Conservation (phyloP, 495 filamentous ascomycete species). For the Friedmanniomyces simplex region DNA sequence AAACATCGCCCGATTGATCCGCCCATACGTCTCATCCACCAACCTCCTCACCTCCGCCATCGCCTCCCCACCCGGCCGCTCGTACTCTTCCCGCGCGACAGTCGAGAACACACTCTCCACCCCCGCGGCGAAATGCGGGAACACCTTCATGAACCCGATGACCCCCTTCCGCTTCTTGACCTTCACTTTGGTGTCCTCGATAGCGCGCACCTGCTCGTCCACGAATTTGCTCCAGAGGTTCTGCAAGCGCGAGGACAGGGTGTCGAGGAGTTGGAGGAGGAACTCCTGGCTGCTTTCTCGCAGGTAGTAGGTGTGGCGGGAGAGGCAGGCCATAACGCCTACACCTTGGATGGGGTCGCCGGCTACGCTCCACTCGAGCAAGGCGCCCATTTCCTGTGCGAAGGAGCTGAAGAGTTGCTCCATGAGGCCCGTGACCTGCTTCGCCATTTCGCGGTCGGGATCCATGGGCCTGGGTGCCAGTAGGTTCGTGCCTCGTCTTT, state of each 20-base stretch:
- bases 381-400: slow-evolving; percentile 62
- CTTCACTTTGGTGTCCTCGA: slow-evolving; percentile 98
- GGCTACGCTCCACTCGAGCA: slow-evolving; percentile 74
- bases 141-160: slow-evolving; percentile 85
- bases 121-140: slow-evolving; percentile 70
- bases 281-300: slow-evolving; percentile 89
- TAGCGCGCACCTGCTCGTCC: slow-evolving; percentile 87
- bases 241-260: slow-evolving; percentile 64
- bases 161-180: slow-evolving; percentile 97
- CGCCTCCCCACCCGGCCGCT: slow-evolving; percentile 20
- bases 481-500: slow-evolving; percentile 57
- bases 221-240: slow-evolving; percentile 77
- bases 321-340: slow-evolving; percentile 66
- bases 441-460: slow-evolving; percentile 70
- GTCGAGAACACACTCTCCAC: slow-evolving; percentile 69
- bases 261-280: slow-evolving; percentile 65
- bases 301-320: slow-evolving; percentile 59
- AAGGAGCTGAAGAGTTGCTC: slow-evolving; percentile 76
- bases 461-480: slow-evolving; percentile 64
- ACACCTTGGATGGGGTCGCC: slow-evolving; percentile 84
- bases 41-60: slow-evolving; percentile 50
- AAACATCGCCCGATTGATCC: slow-evolving; percentile 92
- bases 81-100: slow-evolving; percentile 45
- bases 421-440: slow-evolving; percentile 71
- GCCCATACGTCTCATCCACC: slow-evolving; percentile 77